Conservation (phyloP, 192 early-diverging fungal species). For the Paraglomus occultum region DNA sequence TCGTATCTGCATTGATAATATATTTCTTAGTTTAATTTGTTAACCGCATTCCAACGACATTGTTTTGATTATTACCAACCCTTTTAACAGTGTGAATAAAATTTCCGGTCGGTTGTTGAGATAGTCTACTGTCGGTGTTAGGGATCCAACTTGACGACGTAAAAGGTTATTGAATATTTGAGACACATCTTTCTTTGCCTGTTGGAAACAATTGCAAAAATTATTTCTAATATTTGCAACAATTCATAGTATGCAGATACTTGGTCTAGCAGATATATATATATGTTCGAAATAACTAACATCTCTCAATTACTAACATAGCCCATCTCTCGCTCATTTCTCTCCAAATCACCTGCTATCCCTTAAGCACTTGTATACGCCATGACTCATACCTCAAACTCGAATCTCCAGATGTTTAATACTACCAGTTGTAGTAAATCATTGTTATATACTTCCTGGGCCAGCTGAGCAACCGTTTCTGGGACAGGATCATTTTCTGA, state of each 20-base stretch:
- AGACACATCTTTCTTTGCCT: slow-evolving; percentile 96
- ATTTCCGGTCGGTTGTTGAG: slow-evolving; percentile 82
- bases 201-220: slow-evolving; percentile 15
- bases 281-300: not conserved
- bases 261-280: no score
- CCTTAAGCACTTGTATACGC: no score
- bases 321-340: no score
- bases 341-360: no score
- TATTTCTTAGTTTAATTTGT: no score
- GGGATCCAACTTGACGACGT: slow-evolving; percentile 88
- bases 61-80: slow-evolving; percentile 48
- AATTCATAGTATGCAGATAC: no score
- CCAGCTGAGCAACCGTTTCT: slow-evolving; percentile 89
- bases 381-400: slow-evolving; percentile 73
- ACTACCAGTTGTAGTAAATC: slow-evolving; percentile 88
- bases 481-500: slow-evolving; percentile 80
- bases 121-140: slow-evolving; percentile 97
- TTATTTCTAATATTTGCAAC: not conserved
- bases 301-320: not conserved
- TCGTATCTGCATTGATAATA: slow-evolving; percentile 64
- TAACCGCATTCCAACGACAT: no score
- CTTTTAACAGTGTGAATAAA: slow-evolving; percentile 76
- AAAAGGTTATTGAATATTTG: slow-evolving; percentile 98
- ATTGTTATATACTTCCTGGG: slow-evolving; percentile 93
- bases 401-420: slow-evolving; percentile 86